These are phyloP conservation scores for Apophysomyces sp. DNA, from an alignment of 371 early-diverging fungal genomes.

Conservation along the genomic window DNA sequence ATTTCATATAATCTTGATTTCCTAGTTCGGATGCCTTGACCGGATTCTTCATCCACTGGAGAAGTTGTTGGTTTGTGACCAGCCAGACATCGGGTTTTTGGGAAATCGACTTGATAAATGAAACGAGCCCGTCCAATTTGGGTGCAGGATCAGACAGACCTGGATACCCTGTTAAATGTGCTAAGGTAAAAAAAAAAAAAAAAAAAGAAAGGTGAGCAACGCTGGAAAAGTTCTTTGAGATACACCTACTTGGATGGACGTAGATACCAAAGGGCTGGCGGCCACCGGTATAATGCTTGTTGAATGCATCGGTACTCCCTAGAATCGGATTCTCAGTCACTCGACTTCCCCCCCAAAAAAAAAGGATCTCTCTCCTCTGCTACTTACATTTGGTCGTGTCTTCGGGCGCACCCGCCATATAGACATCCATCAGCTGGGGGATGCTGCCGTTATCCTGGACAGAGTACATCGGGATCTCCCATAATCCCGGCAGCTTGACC, in stretches of 20 bases:
- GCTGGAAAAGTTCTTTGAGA: background rate
- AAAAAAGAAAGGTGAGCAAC: background rate
- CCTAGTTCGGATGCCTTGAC: constrained; percentile 60
- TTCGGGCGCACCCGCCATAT: constrained; percentile 47
- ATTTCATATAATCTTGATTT: constrained; percentile 56
- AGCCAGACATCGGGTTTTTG: constrained; percentile 60
- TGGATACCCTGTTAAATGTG: constrained; percentile 48
- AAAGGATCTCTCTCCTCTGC: background rate
- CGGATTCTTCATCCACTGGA: constrained; percentile 66
- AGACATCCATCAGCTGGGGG: constrained; percentile 69
- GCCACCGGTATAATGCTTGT: constrained; percentile 58
- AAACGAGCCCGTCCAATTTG: constrained; percentile 30
- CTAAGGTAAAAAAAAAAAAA: constrained; percentile 10
- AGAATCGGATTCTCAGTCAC: too few relatives aligned
- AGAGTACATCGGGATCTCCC: constrained; percentile 72
- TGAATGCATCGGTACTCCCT: constrained; percentile 50
- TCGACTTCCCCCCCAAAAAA: too few relatives aligned
- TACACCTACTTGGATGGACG: constrained; percentile 48
- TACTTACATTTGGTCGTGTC: constrained; percentile 42
- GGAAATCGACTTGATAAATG: constrained; percentile 41
- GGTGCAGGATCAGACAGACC: constrained; percentile 37
- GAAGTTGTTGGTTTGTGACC: constrained; percentile 64
- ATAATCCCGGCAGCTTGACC: constrained; percentile 59
- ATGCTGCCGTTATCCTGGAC: constrained; percentile 34
- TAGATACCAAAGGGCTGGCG: constrained; percentile 73